Percentiles rank a stretch among this genome's conserved stretches.
phyloP scores from a whole-genome alignment of 163 green algal genomes.

The Coccomyxa subellipsoidea region DNA sequence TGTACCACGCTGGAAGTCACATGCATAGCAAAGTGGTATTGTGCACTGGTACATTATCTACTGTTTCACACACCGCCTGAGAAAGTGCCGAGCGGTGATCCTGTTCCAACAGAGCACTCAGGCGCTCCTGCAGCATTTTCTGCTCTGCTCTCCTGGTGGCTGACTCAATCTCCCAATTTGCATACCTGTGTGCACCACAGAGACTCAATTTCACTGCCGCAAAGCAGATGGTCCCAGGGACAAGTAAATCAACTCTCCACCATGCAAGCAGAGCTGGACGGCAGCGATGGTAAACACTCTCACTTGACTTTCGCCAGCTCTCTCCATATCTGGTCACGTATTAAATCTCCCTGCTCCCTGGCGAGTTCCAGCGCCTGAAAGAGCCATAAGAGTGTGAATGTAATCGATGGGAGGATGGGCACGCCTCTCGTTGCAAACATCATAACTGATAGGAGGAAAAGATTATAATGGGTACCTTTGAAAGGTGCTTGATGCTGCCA shows the following conservation, averaged over 20 bases:
- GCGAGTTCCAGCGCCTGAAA: constrained; percentile 49
- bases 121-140: constrained; percentile 1
- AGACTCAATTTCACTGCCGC: too few relatives aligned
- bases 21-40: too few relatives aligned
- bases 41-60: too few relatives aligned
- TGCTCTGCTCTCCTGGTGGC: constrained; percentile 10
- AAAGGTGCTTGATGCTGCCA: constrained; percentile 15
- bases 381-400: not conserved
- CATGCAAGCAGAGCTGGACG: too few relatives aligned
- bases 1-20: too few relatives aligned
- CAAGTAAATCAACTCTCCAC: too few relatives aligned
- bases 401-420: too few relatives aligned
- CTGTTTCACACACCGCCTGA: not conserved
- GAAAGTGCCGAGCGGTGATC: not conserved
- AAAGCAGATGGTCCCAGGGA: too few relatives aligned
- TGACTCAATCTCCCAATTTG: constrained; percentile 39
- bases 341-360: constrained; percentile 42
- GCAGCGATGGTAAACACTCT: too few relatives aligned
- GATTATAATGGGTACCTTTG: constrained; percentile 13
- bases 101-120: constrained; percentile 17
- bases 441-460: not conserved
- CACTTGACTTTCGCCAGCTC: constrained; percentile 55
- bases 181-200: not conserved
- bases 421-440: too few relatives aligned
- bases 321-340: constrained; percentile 58